These are phyloP conservation scores for Parietaria judaica DNA, from an alignment of 306 rosid species.

Conservation along the genomic window DNA sequence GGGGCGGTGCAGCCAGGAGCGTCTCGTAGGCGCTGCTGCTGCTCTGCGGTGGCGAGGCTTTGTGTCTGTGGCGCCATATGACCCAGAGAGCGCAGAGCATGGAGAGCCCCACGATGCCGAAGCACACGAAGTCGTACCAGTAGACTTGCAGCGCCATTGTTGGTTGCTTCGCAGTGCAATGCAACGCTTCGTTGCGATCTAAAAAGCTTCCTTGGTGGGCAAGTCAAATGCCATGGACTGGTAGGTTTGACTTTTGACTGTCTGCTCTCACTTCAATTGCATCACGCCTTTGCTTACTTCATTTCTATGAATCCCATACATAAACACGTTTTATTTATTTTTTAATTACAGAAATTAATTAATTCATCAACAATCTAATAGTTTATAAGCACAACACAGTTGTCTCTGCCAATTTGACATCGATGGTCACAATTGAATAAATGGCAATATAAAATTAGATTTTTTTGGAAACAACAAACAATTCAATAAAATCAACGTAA, in stretches of 20 bases:
- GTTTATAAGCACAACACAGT: too few species aligned
- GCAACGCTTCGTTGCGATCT: not conserved
- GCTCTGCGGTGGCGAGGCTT: constrained; percentile 29
- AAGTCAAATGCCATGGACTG: constrained; percentile 13
- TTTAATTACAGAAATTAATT: too few species aligned
- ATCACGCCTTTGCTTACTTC: not conserved
- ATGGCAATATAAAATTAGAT: too few species aligned
- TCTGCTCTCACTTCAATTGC: constrained; percentile 6
- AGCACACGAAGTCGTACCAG: constrained; percentile 71
- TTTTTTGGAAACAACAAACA: too few species aligned
- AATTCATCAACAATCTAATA: too few species aligned
- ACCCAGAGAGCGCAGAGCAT: constrained; percentile 38
- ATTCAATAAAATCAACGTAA: too few species aligned
- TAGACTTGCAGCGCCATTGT: constrained; percentile 40
- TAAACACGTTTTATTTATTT: not conserved
- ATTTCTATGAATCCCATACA: not conserved
- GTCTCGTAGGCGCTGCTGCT: constrained; percentile 28
- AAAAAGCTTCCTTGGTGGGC: not conserved
- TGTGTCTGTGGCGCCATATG: constrained; percentile 33
- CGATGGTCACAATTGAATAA: too few species aligned
- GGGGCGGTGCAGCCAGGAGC: constrained; percentile 35
- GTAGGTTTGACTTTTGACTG: constrained; percentile 65
- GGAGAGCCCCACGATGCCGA: constrained; percentile 43
- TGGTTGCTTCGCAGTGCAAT: not conserved
- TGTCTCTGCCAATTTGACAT: too few species aligned